These are phyloP conservation scores for Pilatotrama ljubarskyi DNA, from an alignment of 768 basidiomycete species.

Conservation along the genomic window DNA sequence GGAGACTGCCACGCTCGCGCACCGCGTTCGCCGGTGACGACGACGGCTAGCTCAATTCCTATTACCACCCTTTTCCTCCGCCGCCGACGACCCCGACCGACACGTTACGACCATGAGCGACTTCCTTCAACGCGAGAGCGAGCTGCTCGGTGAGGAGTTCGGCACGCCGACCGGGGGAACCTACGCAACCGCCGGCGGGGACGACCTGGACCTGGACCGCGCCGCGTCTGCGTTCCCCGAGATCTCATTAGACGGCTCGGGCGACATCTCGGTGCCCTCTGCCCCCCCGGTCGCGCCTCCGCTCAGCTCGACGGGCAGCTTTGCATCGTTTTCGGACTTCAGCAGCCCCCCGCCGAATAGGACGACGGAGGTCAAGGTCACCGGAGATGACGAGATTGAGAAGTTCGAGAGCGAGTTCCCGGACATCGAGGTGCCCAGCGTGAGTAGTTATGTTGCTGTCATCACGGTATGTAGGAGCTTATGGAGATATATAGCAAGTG, in stretches of 20 bases:
- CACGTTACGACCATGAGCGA: slow-evolving; percentile 31
- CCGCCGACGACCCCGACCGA: neutral
- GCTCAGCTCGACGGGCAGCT: slow-evolving; percentile 37
- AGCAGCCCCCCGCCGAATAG: slow-evolving; percentile 44
- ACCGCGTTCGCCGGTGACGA: neutral
- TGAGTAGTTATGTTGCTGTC: slow-evolving; percentile 24
- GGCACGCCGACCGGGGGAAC: slow-evolving; percentile 31
- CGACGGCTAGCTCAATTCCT: neutral
- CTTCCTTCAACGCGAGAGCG: slow-evolving; percentile 38
- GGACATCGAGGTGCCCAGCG: slow-evolving; percentile 60
- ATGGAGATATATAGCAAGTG: slow-evolving; percentile 4
- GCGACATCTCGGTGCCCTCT: slow-evolving; percentile 50
- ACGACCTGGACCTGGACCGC: slow-evolving; percentile 77
- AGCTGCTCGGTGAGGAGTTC: slow-evolving; percentile 36
- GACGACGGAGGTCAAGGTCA: slow-evolving; percentile 69
- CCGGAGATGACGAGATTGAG: slow-evolving; percentile 82
- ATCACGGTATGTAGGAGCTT: neutral
- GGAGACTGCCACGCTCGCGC: slow-evolving; percentile 1
- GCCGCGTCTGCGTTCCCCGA: slow-evolving; percentile 87
- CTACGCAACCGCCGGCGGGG: slow-evolving; percentile 35
- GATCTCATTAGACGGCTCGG: slow-evolving; percentile 70
- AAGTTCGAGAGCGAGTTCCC: slow-evolving; percentile 87
- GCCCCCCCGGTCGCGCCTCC: slow-evolving; percentile 26
- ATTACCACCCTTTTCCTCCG: neutral
- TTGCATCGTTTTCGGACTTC: slow-evolving; percentile 66